phyloP scores from a whole-genome alignment of 306 rosid species.

The Gynostemma pentaphyllum region DNA sequence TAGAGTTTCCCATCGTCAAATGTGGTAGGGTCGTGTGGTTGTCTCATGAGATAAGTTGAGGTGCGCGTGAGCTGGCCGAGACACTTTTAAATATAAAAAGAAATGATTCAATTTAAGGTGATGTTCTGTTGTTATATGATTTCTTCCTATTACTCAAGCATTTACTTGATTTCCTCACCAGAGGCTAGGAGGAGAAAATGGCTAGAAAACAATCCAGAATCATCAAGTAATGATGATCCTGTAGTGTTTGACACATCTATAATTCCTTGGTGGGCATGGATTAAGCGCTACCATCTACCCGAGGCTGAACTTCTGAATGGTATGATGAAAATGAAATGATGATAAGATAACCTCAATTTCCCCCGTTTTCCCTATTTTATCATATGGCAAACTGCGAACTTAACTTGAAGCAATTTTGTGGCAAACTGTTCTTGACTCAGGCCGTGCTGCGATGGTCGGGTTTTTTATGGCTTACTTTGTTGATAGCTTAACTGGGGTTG shows the following conservation, averaged over 20 bases:
- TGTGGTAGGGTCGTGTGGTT: too few relatives aligned
- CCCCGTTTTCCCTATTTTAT: too few relatives aligned
- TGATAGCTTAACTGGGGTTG: slow-evolving; percentile 98
- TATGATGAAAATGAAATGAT: slow-evolving; percentile 16
- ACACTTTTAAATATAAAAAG: too few relatives aligned
- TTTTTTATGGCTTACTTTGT: slow-evolving; percentile 93
- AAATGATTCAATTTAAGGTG: neutral
- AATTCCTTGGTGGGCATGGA: slow-evolving; percentile 99
- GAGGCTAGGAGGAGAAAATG: slow-evolving; percentile 97
- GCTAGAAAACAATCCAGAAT: slow-evolving; percentile 75
- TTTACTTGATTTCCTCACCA: slow-evolving; percentile 30
- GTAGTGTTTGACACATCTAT: slow-evolving; percentile 83
- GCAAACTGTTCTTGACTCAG: slow-evolving; percentile 18
- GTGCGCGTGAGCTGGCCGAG: too few relatives aligned
- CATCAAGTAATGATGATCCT: slow-evolving; percentile 67
- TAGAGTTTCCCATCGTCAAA: too few relatives aligned
- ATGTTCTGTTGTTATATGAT: slow-evolving; percentile 3
- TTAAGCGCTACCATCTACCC: slow-evolving; percentile 90
- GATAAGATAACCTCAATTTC: neutral
- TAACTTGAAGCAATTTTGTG: neutral
- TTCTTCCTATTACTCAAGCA: slow-evolving; percentile 8
- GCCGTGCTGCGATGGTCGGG: slow-evolving; percentile 57
- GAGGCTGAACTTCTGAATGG: slow-evolving; percentile 96
- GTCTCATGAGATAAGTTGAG: too few relatives aligned
- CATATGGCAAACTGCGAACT: too few relatives aligned